Evolutionary conservation across 129 eudicot species (phyloP).

Genomic region (Pulicaria dysenterica): DNA sequence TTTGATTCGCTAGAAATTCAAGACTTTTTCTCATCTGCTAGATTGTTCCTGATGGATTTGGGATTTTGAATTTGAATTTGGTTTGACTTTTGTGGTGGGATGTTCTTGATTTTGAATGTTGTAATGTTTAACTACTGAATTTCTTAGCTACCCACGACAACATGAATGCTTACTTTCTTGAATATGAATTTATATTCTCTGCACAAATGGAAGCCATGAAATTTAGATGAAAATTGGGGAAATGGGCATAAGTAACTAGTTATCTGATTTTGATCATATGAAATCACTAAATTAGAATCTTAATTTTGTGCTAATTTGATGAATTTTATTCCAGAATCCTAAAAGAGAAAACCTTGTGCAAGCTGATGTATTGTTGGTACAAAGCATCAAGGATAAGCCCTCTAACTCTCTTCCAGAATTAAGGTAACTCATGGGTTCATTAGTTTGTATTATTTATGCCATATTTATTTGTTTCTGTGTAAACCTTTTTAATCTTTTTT

Average conservation of each 20-base stretch:
- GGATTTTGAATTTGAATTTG: slow-evolving; percentile 1
- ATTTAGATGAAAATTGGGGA: not conserved
- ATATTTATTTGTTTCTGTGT: not conserved
- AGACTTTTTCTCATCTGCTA: not conserved
- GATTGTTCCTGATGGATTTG: slow-evolving; percentile 7
- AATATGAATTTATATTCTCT: not conserved
- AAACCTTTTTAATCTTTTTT: not conserved
- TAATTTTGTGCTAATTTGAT: slow-evolving; percentile 22
- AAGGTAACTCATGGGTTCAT: slow-evolving; percentile 39
- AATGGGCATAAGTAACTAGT: not conserved
- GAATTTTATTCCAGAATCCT: slow-evolving; percentile 49
- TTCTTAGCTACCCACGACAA: slow-evolving; percentile 12
- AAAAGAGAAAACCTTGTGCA: slow-evolving; percentile 45
- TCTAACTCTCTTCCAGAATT: slow-evolving; percentile 43
- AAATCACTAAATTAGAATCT: not conserved
- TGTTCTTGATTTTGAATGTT: not conserved
- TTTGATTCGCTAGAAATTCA: slow-evolving; percentile 4
- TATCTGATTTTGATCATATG: not conserved
- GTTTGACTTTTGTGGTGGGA: slow-evolving; percentile 11
- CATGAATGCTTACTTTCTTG: slow-evolving; percentile 1
- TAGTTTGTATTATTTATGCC: not conserved
- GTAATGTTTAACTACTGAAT: slow-evolving; percentile 1
- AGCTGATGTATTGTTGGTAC: slow-evolving; percentile 35
- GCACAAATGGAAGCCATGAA: slow-evolving; percentile 3
- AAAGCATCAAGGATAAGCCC: slow-evolving; percentile 33